Evolutionary conservation across 345 rosid species (phyloP), one percentile per base, ranked within the genome.

Genomic region (Camelina neglecta): DNA sequence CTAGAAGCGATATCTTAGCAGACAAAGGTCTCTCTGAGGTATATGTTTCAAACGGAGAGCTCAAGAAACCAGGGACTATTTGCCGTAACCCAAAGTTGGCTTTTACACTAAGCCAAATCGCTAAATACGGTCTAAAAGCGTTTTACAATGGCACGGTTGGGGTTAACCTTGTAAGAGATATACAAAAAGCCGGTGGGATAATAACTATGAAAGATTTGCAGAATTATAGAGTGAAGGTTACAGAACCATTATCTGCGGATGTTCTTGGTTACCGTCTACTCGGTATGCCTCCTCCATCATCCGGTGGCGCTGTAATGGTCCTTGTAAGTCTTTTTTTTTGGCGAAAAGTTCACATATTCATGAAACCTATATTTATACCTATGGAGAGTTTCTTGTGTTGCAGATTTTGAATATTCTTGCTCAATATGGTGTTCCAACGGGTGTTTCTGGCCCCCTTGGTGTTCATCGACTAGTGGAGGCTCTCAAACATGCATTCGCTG

Each of bases 201-300:
- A 2, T 89, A n/a, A 85, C 84, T 44, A 35, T 83, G 49, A 54
- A 79, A 72, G 95, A 89, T 59, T 53, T 85, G 78, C 61, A 39
- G 57, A 82, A 54, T 5, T 89, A 89, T 8, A 71, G 9, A 68
- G 90, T 85, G 48, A 80, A 79, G 64, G 48, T 77, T 5, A 83
- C 70, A 29, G 53, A 85, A 31, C 86, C 92, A 0, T 23, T 84
- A 35, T 66, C 81, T 13, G 16, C 77, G 11, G 61, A 85, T 1
- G 24, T 87, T 75, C 64, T 82, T 35, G 90, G 86, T 66, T 79
- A 78, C 15, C 51, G 73, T 65, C 21, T 89, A 26, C 68, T 86
- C 2, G 72, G 88, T 47, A 87, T 86, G 90, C 92, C 90, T 38
- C 90, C 91, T 16, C 91, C 94, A 69, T 72, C 76, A n/a, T 72